Evolutionary conservation across 1,284 basidiomycete genomes (phyloP), one percentile per base, ranked within the genome.

Genomic region (Leccinum pallidistipes): DNA sequence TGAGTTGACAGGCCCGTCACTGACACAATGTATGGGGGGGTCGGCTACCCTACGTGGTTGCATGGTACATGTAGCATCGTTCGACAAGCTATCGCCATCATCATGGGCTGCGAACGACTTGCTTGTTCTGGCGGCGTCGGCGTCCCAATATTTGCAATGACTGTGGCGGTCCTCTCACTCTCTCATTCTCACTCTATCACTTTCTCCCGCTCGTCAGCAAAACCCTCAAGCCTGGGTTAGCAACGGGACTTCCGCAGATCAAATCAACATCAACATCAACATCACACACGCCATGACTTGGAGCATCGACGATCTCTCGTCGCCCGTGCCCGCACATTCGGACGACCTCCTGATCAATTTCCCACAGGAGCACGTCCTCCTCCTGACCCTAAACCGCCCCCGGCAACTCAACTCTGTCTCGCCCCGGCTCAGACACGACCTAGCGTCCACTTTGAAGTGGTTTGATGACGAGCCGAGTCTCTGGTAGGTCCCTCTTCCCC

Each of bases 311-410:
- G 36, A 49, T 38, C 6, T 64, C 5, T 56, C 57, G 9, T 53
- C 50, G 24, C 27, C 21, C 32, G 31, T 61, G 0, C 86, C 86
- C 14, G 29, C 74, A 6, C 83, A 84, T 67, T 87, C 86, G 0
- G 73, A 79, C 14, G 76, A 87, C 64, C 77, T 93, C 69, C 74
- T 81, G 27, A 79, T 91, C 34, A 74, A 80, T 0, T 86, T 88
- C 61, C 90, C 90, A 0, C 71, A 71, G 14, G 80, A 85, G 8
- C 90, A 92, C 75, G 83, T 91, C 10, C 76, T 94, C 24, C 81
- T 89, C 40, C 73, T 95, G 59, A 86, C 86, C 2, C 77, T 95
- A 68, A 94, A 94, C 74, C 81, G 92, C 8, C 91, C 92, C 0
- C 80, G 81, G 60, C 74, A 81, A 21, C 82, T 92, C 67, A 94